Evolutionary conservation across 2,329 filamentous ascomycete genomes (phyloP), one percentile per base, ranked within the genome.

Genomic region (Venturia pyrina): DNA sequence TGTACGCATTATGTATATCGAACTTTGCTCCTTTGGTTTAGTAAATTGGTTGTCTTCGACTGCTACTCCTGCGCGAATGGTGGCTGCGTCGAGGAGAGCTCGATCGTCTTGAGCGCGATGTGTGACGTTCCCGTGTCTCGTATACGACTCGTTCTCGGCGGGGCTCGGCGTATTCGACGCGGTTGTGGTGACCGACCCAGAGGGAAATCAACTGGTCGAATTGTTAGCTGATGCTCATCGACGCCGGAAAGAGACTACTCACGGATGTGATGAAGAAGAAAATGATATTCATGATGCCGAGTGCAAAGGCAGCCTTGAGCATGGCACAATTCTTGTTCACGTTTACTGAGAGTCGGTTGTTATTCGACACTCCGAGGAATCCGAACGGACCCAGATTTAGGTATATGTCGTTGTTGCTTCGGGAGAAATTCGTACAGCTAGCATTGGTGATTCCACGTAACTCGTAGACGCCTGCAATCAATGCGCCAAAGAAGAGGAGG

Each of bases 261-360:
- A 93, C 77, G 63, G 86, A 84, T 3, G 91, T 95, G 73, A 89
- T 80, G 75, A 89, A 87, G 78, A 96, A 96, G 74, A 93, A 88
- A 69, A 95, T 79, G 70, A 81, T 80, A 75, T 95, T 90, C 83
- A 97, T 96, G 75, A 98, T 97, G 62, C 85, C 91, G 70, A 97
- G 87, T 2, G 91, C 93, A 78, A 91, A 98, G 70, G 82, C 84
- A 0, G 93, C 89, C 84, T 97, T 98, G 73, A 96, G 85, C 91
- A 97, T 95, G 62, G 89, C 85, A 78, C 93, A 98, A 5, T 86
- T 85, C 82, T 93, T 93, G 76, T 90, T 82, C 46, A 87, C 76
- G 64, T 82, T 76, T 50, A 87, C 73, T 53, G 81, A 76, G 67
- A 85, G 78, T 10, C 72, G 72, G 66, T 77, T 82, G 44, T 83